phyloP scores from a whole-genome alignment of 2,329 filamentous ascomycete species.

The Exophiala viscosa region DNA sequence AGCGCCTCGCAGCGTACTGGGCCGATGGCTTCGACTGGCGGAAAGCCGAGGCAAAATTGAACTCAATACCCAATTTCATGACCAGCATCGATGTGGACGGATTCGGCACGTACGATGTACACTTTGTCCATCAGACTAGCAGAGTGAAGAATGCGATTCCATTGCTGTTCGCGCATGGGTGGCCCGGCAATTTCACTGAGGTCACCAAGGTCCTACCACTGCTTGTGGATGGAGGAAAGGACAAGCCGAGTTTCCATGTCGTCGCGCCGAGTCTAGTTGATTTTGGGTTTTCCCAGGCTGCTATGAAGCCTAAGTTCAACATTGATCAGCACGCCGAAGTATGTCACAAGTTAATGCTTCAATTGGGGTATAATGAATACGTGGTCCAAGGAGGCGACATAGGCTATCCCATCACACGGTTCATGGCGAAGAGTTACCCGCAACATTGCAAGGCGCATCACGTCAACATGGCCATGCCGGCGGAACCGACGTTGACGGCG shows the following conservation, averaged over 20 bases:
- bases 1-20: conserved; percentile 36
- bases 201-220: conserved; percentile 58
- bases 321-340: conserved; percentile 61
- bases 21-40: conserved; percentile 56
- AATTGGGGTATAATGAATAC: conserved; percentile 63
- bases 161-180: conserved; percentile 36
- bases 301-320: conserved; percentile 48
- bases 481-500: conserved; percentile 47
- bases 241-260: conserved; percentile 47
- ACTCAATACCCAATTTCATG: conserved; percentile 56
- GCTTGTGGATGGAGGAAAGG: conserved; percentile 35
- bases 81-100: conserved; percentile 49
- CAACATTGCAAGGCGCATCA: conserved; percentile 57
- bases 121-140: conserved; percentile 26
- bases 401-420: conserved; percentile 62
- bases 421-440: conserved; percentile 57
- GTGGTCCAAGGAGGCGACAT: conserved; percentile 64
- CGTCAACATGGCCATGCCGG: conserved; percentile 54
- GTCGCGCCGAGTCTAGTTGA: conserved; percentile 46
- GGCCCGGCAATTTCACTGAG: conserved; percentile 39
- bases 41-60: conserved; percentile 55
- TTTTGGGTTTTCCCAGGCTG: too few relatives aligned
- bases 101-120: conserved; percentile 60
- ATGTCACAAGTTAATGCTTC: conserved; percentile 64
- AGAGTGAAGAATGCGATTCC: conserved; percentile 31